Evolutionary conservation across 139 green algal genomes (phyloP).

Genomic region (Auxenochlorella pyrenoidosa): DNA sequence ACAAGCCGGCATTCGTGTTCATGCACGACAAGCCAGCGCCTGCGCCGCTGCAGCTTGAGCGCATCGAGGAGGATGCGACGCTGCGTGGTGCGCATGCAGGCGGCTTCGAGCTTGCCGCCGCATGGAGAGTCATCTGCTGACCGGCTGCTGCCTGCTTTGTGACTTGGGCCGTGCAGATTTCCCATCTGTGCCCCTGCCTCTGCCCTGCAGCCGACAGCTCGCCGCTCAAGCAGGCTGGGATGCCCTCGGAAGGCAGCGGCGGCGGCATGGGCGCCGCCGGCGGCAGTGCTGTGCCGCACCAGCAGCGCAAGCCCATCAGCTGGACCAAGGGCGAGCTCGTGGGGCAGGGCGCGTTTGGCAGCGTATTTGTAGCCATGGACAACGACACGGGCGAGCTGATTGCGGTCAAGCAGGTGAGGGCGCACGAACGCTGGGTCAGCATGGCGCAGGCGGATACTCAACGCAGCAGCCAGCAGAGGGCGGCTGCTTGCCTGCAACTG

Average conservation of each 20-base stretch:
- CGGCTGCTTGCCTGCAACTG: no score
- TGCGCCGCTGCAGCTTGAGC: conserved; percentile 27
- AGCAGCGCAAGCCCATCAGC: conserved; percentile 55
- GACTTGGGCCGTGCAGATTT: no score
- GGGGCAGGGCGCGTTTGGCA: conserved; percentile 92
- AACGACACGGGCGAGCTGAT: conserved; percentile 93
- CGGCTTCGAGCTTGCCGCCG: no score
- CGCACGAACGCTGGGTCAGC: background rate
- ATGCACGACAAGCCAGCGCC: conserved; percentile 17
- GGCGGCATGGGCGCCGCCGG: background rate
- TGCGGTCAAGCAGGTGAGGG: conserved; percentile 93
- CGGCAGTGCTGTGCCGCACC: background rate
- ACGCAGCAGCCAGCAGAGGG: no score
- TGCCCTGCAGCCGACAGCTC: conserved; percentile 1
- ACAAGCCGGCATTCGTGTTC: conserved; percentile 27
- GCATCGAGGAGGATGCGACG: conserved; percentile 43
- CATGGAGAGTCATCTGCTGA: no score
- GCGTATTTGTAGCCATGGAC: conserved; percentile 91
- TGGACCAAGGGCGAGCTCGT: conserved; percentile 93
- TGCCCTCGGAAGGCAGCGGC: background rate
- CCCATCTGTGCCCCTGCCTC: background rate
- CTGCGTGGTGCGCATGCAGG: conserved; percentile 11
- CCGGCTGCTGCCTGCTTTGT: background rate
- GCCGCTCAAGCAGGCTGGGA: background rate
- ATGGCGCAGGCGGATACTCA: no score